phyloP scores from a whole-genome alignment of 257 asterid genomes.

The Voacanga thouarsii region DNA sequence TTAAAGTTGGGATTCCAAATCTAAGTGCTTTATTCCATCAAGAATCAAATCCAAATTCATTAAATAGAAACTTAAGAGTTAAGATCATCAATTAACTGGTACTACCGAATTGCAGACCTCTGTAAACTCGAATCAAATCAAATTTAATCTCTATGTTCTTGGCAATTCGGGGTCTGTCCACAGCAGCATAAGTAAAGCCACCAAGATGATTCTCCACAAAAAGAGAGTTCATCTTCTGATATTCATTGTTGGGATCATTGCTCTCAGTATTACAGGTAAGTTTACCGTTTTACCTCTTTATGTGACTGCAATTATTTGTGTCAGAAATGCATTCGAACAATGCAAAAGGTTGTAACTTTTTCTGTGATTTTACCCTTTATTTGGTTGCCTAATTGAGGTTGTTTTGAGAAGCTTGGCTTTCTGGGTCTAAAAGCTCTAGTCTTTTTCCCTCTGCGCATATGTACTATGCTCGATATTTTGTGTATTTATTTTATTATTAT shows the following conservation, averaged over 20 bases:
- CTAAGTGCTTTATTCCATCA: neutral
- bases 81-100: neutral
- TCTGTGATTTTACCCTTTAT: neutral
- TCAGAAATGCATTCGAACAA: neutral
- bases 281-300: neutral
- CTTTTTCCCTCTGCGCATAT: neutral
- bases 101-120: neutral
- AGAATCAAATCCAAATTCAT: too few relatives aligned
- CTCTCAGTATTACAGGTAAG: conserved; percentile 75
- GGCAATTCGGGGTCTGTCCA: neutral
- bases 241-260: conserved; percentile 51
- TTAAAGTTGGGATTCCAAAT: neutral
- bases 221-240: conserved; percentile 64
- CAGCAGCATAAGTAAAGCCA: neutral
- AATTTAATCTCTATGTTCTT: neutral
- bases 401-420: neutral
- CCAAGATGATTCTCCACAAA: conserved; percentile 51
- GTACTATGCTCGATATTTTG: neutral
- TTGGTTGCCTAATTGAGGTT: neutral
- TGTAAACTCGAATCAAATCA: neutral
- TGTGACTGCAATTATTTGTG: neutral
- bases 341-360: neutral
- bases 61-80: neutral
- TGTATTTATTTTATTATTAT: neutral
- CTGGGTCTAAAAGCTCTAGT: neutral